phyloP scores from a whole-genome alignment of 768 basidiomycete species.

The Coprinopsis marcescibilis region DNA sequence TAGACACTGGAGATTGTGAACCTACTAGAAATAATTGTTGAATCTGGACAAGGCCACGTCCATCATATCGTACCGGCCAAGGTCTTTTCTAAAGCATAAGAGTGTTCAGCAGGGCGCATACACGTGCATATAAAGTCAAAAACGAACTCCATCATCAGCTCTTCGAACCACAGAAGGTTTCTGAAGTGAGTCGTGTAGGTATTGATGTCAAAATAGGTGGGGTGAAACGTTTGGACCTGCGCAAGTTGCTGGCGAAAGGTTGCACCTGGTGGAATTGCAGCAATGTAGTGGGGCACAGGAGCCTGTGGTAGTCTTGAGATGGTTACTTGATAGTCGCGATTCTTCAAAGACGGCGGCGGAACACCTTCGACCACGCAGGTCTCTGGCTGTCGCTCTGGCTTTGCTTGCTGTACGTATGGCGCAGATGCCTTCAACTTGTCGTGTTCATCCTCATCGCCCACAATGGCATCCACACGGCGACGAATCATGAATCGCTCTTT shows the following conservation, averaged over 20 bases:
- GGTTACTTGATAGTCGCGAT: slow-evolving; percentile 41
- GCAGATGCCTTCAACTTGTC: slow-evolving; percentile 37
- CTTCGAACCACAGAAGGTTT: slow-evolving; percentile 52
- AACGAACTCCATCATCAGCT: slow-evolving; percentile 36
- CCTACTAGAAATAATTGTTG: slow-evolving; percentile 36
- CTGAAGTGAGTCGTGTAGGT: slow-evolving; percentile 45
- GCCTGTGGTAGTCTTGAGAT: slow-evolving; percentile 32
- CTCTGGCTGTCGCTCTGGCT: slow-evolving; percentile 27
- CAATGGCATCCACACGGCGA: slow-evolving; percentile 35
- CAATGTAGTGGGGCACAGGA: slow-evolving; percentile 31
- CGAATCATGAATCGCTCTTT: slow-evolving; percentile 43
- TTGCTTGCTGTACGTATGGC: slow-evolving; percentile 41
- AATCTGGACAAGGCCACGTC: slow-evolving; percentile 27
- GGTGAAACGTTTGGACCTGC: slow-evolving; percentile 26
- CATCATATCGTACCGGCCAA: slow-evolving; percentile 32
- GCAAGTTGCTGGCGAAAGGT: slow-evolving; percentile 19
- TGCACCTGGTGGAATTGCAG: slow-evolving; percentile 22
- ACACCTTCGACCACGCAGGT: slow-evolving; percentile 35
- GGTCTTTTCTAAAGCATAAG: slow-evolving; percentile 28
- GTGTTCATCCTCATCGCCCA: slow-evolving; percentile 42
- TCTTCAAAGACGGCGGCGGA: slow-evolving; percentile 33
- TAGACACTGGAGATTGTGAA: background rate
- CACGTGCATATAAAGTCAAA: background rate
- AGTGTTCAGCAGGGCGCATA: slow-evolving; percentile 1
- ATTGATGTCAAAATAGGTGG: slow-evolving; percentile 31